phyloP scores from a whole-genome alignment of 768 basidiomycete species.

The Podaxis pistillaris region DNA sequence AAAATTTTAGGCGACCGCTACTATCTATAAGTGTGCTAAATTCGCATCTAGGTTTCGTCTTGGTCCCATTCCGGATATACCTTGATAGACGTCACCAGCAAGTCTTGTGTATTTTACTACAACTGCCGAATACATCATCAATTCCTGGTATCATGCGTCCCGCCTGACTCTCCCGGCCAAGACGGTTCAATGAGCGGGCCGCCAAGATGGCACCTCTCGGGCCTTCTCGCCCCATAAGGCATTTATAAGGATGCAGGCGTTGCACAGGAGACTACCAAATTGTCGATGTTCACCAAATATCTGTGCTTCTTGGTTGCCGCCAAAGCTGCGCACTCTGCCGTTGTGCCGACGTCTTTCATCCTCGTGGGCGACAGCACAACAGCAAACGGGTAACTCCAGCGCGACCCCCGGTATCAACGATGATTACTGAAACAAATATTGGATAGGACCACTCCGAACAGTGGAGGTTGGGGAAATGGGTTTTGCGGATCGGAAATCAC shows the following conservation, averaged over 20 bases:
- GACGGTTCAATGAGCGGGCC: background rate
- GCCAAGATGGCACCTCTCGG: background rate
- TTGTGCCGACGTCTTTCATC: slow-evolving; percentile 31
- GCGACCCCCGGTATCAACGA: background rate
- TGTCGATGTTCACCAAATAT: background rate
- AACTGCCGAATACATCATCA: slow-evolving; percentile 2
- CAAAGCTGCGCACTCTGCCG: background rate
- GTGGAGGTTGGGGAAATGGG: slow-evolving; percentile 42
- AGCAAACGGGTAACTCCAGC: slow-evolving; percentile 29
- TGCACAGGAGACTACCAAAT: background rate
- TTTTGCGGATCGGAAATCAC: slow-evolving; percentile 34
- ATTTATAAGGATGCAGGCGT: background rate
- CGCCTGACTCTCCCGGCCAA: background rate
- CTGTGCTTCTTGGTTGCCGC: background rate
- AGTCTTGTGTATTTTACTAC: background rate
- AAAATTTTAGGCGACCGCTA: slow-evolving; percentile 36
- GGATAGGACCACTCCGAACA: slow-evolving; percentile 31
- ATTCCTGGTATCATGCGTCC: background rate
- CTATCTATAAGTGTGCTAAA: slow-evolving; percentile 28
- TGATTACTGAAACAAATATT: background rate
- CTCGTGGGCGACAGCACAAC: slow-evolving; percentile 42
- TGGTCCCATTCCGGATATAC: background rate
- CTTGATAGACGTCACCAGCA: background rate
- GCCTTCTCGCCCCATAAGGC: background rate
- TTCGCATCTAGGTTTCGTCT: background rate